These are phyloP conservation scores for Wallacemonas sp. DNA, from an alignment of 208 protist species.

Conservation along the genomic window DNA sequence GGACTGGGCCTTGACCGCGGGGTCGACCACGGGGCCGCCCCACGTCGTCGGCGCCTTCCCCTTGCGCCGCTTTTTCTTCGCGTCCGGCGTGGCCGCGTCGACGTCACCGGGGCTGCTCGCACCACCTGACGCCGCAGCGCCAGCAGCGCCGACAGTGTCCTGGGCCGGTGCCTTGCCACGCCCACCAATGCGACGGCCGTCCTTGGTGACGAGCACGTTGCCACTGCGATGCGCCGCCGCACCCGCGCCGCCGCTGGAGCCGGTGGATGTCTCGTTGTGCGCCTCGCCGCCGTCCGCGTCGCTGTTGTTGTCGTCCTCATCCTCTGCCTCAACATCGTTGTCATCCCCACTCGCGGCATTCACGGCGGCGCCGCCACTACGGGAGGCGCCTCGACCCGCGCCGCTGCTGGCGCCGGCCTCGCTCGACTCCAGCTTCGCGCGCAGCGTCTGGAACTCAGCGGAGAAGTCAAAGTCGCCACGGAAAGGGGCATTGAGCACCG, in stretches of 20 bases:
- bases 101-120: background rate
- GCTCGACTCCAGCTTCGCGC: slow-evolving; percentile 52
- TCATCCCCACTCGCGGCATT: background rate
- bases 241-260: background rate
- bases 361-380: background rate
- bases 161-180: slow-evolving; percentile 29
- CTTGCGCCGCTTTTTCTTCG: slow-evolving; percentile 40
- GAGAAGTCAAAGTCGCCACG: slow-evolving; percentile 50
- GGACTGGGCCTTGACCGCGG: slow-evolving; percentile 39
- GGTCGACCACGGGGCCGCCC: slow-evolving; percentile 39
- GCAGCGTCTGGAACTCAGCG: slow-evolving; percentile 40
- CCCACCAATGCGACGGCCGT: slow-evolving; percentile 53
- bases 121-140: slow-evolving; percentile 7
- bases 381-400: background rate
- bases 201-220: slow-evolving; percentile 57
- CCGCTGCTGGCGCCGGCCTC: slow-evolving; percentile 39
- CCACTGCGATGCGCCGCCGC: slow-evolving; percentile 16
- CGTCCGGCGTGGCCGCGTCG: background rate
- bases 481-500: slow-evolving; percentile 11
- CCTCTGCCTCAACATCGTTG: no score
- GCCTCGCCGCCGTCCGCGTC: slow-evolving; percentile 17
- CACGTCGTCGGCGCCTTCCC: slow-evolving; percentile 71
- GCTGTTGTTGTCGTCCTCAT: background rate
- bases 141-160: background rate
- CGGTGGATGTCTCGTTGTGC: background rate